Conservation (phyloP, 2,329 filamentous ascomycete genomes). For the Aspergillus quadricinctus region DNA sequence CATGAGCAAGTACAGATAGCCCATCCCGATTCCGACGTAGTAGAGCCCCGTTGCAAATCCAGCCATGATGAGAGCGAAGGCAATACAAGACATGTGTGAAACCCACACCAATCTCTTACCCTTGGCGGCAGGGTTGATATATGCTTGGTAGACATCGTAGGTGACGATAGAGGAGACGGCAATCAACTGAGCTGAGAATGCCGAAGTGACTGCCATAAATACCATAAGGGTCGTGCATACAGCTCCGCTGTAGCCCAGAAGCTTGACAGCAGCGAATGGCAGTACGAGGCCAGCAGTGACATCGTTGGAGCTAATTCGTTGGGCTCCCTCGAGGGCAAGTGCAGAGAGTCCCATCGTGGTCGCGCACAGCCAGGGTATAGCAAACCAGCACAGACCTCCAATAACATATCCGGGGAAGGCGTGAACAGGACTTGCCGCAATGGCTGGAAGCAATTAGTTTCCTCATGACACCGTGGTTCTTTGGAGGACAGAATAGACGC, state of each 20-base stretch:
- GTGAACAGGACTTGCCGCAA: conserved; percentile 78
- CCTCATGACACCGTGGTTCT: neutral
- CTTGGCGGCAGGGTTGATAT: conserved; percentile 72
- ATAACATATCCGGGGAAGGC: conserved; percentile 85
- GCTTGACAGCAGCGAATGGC: conserved; percentile 76
- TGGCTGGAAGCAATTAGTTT: conserved; percentile 48
- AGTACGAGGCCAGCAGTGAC: conserved; percentile 80
- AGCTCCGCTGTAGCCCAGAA: conserved; percentile 78
- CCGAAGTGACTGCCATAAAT: conserved; percentile 86
- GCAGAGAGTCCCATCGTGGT: conserved; percentile 84
- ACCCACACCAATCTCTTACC: conserved; percentile 76
- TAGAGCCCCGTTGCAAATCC: conserved; percentile 70
- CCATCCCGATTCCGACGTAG: conserved; percentile 77
- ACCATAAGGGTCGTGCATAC: conserved; percentile 73
- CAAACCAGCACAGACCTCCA: conserved; percentile 85
- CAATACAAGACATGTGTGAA: conserved; percentile 67
- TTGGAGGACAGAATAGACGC: neutral
- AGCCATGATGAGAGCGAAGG: conserved; percentile 74
- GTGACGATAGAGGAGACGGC: conserved; percentile 85
- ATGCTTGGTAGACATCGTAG: conserved; percentile 84
- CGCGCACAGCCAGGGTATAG: conserved; percentile 83
- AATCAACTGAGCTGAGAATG: conserved; percentile 77
- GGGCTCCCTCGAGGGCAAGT: conserved; percentile 71
- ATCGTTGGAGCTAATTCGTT: conserved; percentile 67
- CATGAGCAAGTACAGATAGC: conserved; percentile 86